These are phyloP conservation scores for Auxenochlorella protothecoides DNA, from an alignment of 139 green algal species.

Conservation along the genomic window DNA sequence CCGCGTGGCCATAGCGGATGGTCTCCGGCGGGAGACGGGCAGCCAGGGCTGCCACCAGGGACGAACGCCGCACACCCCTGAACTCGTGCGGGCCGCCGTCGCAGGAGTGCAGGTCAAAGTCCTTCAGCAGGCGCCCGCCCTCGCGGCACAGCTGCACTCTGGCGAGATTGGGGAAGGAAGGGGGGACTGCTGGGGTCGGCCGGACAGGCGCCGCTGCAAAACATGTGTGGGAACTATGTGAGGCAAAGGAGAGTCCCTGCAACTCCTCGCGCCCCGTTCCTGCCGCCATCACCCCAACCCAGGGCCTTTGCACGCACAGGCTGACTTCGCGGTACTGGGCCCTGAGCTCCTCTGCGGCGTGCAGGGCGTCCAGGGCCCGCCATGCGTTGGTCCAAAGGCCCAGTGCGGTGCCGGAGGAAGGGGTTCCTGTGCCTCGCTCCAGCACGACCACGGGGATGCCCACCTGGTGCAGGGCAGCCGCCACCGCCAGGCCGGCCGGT, in stretches of 20 bases:
- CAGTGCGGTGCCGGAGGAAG: constrained; percentile 45
- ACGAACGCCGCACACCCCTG: constrained; percentile 39
- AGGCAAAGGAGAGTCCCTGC: too few relatives aligned
- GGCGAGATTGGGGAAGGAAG: not conserved
- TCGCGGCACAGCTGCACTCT: constrained; percentile 37
- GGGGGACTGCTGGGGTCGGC: not conserved
- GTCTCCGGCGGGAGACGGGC: constrained; percentile 18
- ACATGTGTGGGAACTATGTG: too few relatives aligned
- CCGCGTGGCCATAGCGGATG: constrained; percentile 25
- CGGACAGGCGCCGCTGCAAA: too few relatives aligned
- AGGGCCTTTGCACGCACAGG: constrained; percentile 19
- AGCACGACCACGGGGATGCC: constrained; percentile 45
- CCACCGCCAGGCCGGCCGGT: constrained; percentile 53
- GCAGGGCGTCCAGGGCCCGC: constrained; percentile 56
- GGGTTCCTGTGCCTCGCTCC: constrained; percentile 29
- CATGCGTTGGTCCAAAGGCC: constrained; percentile 69
- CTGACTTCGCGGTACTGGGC: constrained; percentile 24
- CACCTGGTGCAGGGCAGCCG: constrained; percentile 40
- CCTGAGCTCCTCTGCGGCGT: constrained; percentile 39
- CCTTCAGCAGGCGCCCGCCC: constrained; percentile 26
- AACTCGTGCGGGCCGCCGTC: constrained; percentile 57
- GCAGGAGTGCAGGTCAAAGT: constrained; percentile 50
- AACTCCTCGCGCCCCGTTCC: too few relatives aligned
- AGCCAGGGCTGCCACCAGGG: constrained; percentile 36
- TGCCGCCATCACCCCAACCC: too few relatives aligned